Conservation (phyloP, 1,284 basidiomycete species). For the Anthracocystis panici-leucophaei region DNA sequence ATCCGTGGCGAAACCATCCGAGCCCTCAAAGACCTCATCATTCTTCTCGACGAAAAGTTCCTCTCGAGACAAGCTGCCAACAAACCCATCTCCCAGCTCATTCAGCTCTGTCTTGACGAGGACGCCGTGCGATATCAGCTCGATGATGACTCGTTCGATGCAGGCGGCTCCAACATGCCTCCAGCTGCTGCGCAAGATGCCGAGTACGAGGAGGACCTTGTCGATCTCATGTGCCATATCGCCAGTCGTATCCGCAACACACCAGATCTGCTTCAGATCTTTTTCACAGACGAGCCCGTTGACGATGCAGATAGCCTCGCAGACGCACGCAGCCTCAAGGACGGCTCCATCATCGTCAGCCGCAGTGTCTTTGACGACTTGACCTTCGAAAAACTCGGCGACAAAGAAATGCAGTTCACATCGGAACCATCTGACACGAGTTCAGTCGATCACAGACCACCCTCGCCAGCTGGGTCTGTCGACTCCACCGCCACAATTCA, state of each 20-base stretch:
- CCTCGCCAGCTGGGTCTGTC: constrained; percentile 42
- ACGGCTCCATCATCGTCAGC: constrained; percentile 49
- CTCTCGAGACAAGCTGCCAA: constrained; percentile 72
- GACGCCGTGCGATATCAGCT: constrained; percentile 84
- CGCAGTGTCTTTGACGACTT: constrained; percentile 21
- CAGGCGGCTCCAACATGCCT: constrained; percentile 5
- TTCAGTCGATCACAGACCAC: constrained; percentile 8
- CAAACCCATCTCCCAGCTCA: constrained; percentile 84
- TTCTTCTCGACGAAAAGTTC: constrained; percentile 67
- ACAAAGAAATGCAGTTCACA: neutral
- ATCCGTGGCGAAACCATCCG: constrained; percentile 62
- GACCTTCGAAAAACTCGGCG: neutral
- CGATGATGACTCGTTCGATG: constrained; percentile 73
- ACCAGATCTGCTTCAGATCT: constrained; percentile 62
- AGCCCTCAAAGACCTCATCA: constrained; percentile 64
- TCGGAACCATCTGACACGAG: neutral
- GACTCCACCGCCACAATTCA: constrained; percentile 51
- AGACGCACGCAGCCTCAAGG: constrained; percentile 25
- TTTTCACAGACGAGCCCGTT: constrained; percentile 52
- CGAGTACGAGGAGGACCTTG: constrained; percentile 53
- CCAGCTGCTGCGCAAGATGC: constrained; percentile 5
- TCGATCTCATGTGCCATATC: constrained; percentile 65
- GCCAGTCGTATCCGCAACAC: constrained; percentile 61
- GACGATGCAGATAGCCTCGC: constrained; percentile 18
- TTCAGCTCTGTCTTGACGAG: constrained; percentile 89